Conservation (phyloP, 306 rosid species). For the Vachellia collinsii region DNA sequence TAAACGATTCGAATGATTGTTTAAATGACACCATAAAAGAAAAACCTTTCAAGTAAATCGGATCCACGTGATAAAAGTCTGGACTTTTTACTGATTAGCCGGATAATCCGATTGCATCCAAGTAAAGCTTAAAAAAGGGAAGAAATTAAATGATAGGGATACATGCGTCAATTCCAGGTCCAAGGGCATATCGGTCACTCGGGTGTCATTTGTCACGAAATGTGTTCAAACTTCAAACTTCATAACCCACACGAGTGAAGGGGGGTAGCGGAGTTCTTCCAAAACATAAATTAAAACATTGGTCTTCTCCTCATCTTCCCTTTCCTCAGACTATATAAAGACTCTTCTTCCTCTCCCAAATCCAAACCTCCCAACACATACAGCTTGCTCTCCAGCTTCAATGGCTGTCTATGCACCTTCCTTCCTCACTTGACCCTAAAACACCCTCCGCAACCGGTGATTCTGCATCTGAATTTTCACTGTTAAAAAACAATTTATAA, state of each 20-base stretch:
- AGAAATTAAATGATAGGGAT: not conserved
- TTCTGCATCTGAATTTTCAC: conserved; percentile 5
- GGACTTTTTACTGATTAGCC: not conserved
- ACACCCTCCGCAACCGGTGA: not conserved
- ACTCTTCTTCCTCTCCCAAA: not conserved
- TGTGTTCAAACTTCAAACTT: conserved; percentile 11
- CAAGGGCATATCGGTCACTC: conserved; percentile 19
- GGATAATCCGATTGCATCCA: not conserved
- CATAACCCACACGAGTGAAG: not conserved
- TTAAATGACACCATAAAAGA: not conserved
- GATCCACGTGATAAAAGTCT: not conserved
- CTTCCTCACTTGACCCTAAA: not conserved
- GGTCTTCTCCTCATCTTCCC: conserved; percentile 7
- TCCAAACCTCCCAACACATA: not conserved
- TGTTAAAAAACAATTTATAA: not conserved
- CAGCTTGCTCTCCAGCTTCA: not conserved
- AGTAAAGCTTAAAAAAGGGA: not conserved
- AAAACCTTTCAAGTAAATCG: not conserved
- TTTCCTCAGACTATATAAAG: conserved; percentile 8
- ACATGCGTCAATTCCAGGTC: conserved; percentile 16
- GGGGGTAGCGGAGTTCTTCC: not conserved
- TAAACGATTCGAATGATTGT: not conserved
- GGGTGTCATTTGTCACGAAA: not conserved
- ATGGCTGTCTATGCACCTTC: not conserved
- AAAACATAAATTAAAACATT: not conserved